These are phyloP conservation scores for Dichomitus squalens DNA, from an alignment of 1,284 basidiomycete genomes.

Conservation along the genomic window DNA sequence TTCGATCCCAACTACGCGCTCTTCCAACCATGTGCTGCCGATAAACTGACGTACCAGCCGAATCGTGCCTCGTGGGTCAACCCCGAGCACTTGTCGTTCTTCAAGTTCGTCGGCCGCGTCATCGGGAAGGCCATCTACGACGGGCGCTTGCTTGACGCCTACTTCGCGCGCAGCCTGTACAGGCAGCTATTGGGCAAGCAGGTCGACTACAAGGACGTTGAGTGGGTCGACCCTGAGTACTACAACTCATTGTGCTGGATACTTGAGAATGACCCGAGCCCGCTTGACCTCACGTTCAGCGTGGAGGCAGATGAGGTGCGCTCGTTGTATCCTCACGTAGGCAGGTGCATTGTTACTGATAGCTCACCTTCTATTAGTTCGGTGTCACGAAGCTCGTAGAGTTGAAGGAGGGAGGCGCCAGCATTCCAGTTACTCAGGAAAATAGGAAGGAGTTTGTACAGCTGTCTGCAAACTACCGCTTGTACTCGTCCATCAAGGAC, in stretches of 20 bases:
- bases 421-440: conserved; percentile 87
- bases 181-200: conserved; percentile 90
- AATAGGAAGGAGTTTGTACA: conserved; percentile 98
- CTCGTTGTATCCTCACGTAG: conserved; percentile 14
- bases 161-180: conserved; percentile 96
- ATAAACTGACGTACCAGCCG: conserved; percentile 93
- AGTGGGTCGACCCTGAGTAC: conserved; percentile 97
- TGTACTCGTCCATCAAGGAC: conserved; percentile 95
- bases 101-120: conserved; percentile 98
- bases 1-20: conserved; percentile 99
- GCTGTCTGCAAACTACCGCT: conserved; percentile 86
- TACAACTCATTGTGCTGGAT: conserved; percentile 94
- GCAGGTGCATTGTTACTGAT: not conserved
- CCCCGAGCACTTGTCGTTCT: conserved; percentile 94
- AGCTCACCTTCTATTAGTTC: conserved; percentile 64
- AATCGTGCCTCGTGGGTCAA: conserved; percentile 96
- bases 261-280: conserved; percentile 86
- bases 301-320: conserved; percentile 89
- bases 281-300: conserved; percentile 85
- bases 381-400: conserved; percentile 87
- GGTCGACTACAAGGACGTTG: conserved; percentile 92
- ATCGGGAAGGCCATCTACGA: conserved; percentile 98
- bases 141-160: conserved; percentile 94
- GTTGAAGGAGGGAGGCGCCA: conserved; percentile 83
- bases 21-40: conserved; percentile 96